Evolutionary conservation across 805 yeast genomes (phyloP).

Genomic region (Wickerhamomyces queroliae): DNA sequence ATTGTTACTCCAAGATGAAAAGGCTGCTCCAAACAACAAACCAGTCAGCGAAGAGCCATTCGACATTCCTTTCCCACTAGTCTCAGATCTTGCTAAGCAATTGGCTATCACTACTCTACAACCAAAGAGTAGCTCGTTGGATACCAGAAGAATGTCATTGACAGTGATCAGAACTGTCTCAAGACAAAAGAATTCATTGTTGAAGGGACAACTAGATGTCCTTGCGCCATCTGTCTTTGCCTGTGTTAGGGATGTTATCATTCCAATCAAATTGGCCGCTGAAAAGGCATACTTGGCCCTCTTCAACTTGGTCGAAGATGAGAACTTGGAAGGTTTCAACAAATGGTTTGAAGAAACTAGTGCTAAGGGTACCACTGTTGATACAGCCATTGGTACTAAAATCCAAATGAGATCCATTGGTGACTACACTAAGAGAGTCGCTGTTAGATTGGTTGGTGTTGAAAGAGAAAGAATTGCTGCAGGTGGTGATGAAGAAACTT

Average conservation of each 20-base stretch:
- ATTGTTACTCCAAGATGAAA: constrained; percentile 46
- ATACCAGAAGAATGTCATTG: constrained; percentile 73
- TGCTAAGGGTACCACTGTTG: constrained; percentile 28
- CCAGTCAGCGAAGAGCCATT: constrained; percentile 25
- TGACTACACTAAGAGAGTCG: constrained; percentile 90
- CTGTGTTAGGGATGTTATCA: constrained; percentile 79
- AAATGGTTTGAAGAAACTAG: constrained; percentile 52
- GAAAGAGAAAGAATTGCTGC: constrained; percentile 85
- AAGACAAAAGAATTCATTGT: constrained; percentile 47
- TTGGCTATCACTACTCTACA: constrained; percentile 42
- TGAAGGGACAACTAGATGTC: constrained; percentile 47
- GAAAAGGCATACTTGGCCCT: constrained; percentile 81
- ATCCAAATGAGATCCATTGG: constrained; percentile 69
- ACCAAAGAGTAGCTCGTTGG: constrained; percentile 60
- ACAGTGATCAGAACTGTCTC: constrained; percentile 73
- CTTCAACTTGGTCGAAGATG: constrained; percentile 69
- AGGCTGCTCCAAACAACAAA: constrained; percentile 28
- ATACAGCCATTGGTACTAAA: constrained; percentile 39
- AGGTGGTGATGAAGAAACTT: constrained; percentile 85
- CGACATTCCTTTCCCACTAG: constrained; percentile 35
- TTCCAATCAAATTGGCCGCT: constrained; percentile 91
- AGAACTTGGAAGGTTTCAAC: constrained; percentile 43
- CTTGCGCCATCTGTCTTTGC: constrained; percentile 73
- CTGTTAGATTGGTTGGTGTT: constrained; percentile 74
- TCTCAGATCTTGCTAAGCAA: constrained; percentile 39